Percentiles rank a stretch among this genome's conserved stretches.
phyloP scores from a whole-genome alignment of 768 basidiomycete species.

The Xerocomus potaroensis region DNA sequence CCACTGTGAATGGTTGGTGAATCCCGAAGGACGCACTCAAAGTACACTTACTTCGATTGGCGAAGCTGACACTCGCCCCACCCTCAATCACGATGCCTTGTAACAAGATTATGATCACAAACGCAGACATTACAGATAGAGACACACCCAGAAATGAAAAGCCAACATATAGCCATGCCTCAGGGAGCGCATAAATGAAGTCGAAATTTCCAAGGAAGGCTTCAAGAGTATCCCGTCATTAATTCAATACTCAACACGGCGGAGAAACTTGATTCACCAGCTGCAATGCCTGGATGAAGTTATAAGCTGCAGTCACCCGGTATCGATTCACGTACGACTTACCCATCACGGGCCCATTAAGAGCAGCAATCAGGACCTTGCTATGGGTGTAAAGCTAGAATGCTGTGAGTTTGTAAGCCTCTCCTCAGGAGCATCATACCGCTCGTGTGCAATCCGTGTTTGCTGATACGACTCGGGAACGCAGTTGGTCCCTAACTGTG shows the following conservation, averaged over 20 bases:
- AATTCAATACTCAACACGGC: neutral
- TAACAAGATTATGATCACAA: constrained; percentile 1
- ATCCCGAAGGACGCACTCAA: neutral
- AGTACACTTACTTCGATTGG: constrained; percentile 53
- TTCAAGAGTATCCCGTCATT: constrained; percentile 18
- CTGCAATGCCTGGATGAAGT: constrained; percentile 51
- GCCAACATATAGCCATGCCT: constrained; percentile 59
- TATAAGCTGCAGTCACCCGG: constrained; percentile 3
- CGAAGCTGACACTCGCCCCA: constrained; percentile 65
- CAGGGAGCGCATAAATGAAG: constrained; percentile 64
- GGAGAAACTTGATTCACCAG: constrained; percentile 36
- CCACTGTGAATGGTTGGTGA: constrained; percentile 43
- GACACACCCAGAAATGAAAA: constrained; percentile 58
- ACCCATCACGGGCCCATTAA: constrained; percentile 79
- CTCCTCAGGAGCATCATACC: constrained; percentile 34
- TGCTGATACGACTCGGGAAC: constrained; percentile 42
- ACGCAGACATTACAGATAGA: neutral
- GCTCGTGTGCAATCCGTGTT: constrained; percentile 62
- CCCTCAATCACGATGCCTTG: constrained; percentile 64
- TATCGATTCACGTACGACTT: neutral
- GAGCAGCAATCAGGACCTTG: constrained; percentile 65
- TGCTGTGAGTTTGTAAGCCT: neutral
- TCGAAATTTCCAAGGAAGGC: constrained; percentile 72
- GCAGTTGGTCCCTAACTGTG: constrained; percentile 44
- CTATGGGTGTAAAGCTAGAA: constrained; percentile 60